Percentiles rank a stretch among this genome's conserved stretches.
Conservation (phyloP, 2,329 filamentous ascomycete genomes). For the Sclerotinia sclerotiorum region DNA sequence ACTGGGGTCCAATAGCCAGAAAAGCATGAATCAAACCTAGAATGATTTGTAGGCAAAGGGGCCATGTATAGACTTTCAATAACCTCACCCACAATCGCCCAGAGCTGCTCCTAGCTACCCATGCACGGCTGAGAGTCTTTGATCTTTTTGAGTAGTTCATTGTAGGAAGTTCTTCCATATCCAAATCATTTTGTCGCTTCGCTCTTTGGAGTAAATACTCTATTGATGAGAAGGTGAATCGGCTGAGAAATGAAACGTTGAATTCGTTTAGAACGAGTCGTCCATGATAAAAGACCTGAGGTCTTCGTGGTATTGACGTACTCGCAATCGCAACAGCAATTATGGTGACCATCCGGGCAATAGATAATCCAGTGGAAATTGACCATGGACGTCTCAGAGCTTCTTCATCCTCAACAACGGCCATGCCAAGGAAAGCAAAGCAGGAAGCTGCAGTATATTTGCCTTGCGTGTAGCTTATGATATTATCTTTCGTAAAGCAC, state of each 20-base stretch:
- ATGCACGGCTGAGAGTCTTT: slow-evolving; percentile 50
- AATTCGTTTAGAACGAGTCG: slow-evolving; percentile 60
- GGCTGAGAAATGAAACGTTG: slow-evolving; percentile 57
- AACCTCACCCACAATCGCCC: slow-evolving; percentile 40
- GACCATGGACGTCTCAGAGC: slow-evolving; percentile 38
- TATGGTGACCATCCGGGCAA: slow-evolving; percentile 46
- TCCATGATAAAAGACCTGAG: slow-evolving; percentile 60
- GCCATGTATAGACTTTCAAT: slow-evolving; percentile 53
- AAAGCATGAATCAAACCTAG: slow-evolving; percentile 27
- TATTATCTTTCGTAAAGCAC: slow-evolving; percentile 24
- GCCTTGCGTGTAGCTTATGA: slow-evolving; percentile 21
- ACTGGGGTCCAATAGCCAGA: slow-evolving; percentile 27
- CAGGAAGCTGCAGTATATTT: slow-evolving; percentile 18
- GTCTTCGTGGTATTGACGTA: slow-evolving; percentile 64
- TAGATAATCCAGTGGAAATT: background rate
- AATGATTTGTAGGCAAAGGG: slow-evolving; percentile 26
- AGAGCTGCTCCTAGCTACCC: slow-evolving; percentile 38
- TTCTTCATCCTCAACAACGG: background rate
- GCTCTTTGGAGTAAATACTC: slow-evolving; percentile 54
- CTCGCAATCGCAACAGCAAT: slow-evolving; percentile 50
- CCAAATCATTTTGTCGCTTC: slow-evolving; percentile 56
- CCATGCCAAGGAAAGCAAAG: slow-evolving; percentile 14
- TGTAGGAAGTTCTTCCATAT: slow-evolving; percentile 60
- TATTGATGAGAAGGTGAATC: slow-evolving; percentile 66
- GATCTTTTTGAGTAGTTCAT: slow-evolving; percentile 55